Conservation (phyloP, 2,329 filamentous ascomycete species). For the Phyllosticta capitalensis region DNA sequence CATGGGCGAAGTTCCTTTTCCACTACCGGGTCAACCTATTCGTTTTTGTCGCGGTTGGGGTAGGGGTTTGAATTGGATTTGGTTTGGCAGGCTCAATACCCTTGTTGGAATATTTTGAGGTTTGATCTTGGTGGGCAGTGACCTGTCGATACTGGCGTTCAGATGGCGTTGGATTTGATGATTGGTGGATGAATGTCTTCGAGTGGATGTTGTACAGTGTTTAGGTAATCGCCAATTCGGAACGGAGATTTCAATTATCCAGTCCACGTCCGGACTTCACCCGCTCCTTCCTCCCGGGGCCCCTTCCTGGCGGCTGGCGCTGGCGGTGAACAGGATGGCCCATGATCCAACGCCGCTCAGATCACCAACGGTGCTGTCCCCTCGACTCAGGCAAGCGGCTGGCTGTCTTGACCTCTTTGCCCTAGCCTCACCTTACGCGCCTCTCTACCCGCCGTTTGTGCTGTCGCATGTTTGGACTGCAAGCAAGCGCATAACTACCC, state of each 20-base stretch:
- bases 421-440: background rate
- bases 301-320: background rate
- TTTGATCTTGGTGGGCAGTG: background rate
- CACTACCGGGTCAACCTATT: background rate
- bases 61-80: background rate
- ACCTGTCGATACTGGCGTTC: no score
- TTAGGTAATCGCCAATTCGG: background rate
- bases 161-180: no score
- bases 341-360: background rate
- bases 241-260: background rate
- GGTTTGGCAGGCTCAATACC: background rate
- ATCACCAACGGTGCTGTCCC: background rate
- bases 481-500: background rate
- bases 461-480: background rate
- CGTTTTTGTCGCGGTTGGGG: background rate
- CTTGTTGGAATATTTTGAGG: background rate
- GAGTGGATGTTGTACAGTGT: no score
- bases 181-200: no score
- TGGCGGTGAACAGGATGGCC: background rate
- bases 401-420: background rate
- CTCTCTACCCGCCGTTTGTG: background rate
- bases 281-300: background rate
- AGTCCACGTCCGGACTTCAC: background rate
- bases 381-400: background rate
- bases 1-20: background rate